Evolutionary conservation across 495 filamentous ascomycete species (phyloP).

Genomic region (Penicillium steckii): DNA sequence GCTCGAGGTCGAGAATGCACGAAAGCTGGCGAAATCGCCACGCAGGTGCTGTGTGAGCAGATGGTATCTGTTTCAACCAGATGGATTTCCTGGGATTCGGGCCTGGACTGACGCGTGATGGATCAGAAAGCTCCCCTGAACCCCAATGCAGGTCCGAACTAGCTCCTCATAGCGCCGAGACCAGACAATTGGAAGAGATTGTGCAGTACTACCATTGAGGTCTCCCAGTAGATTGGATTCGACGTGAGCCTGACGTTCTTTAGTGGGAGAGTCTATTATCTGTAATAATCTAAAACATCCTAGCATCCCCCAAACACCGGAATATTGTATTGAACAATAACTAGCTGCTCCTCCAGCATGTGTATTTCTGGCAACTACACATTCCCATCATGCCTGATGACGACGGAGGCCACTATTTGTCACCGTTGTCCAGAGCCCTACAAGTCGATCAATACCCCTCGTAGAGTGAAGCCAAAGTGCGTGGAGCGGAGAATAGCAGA

Average conservation of each 20-base stretch:
- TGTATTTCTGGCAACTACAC: slow-evolving; percentile 2
- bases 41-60: slow-evolving; percentile 5
- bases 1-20: slow-evolving; percentile 16
- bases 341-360: not conserved
- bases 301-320: not conserved
- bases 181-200: not conserved
- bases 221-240: not conserved
- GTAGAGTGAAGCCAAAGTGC: not conserved
- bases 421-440: slow-evolving; percentile 4
- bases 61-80: slow-evolving; percentile 7
- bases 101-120: slow-evolving; percentile 37
- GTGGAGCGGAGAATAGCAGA: slow-evolving; percentile 12
- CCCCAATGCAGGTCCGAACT: slow-evolving; percentile 20
- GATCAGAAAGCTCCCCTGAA: slow-evolving; percentile 27
- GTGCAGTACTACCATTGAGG: not conserved
- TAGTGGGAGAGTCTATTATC: not conserved
- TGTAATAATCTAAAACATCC: not conserved
- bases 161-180: slow-evolving; percentile 2
- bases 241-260: not conserved
- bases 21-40: slow-evolving; percentile 9
- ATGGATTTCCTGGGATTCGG: slow-evolving; percentile 9
- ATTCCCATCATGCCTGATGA: slow-evolving; percentile 21
- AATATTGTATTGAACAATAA: no score
- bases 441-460: slow-evolving; percentile 2
- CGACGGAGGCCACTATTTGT: slow-evolving; percentile 12